Percentiles rank a stretch among this genome's conserved stretches.
Evolutionary conservation across 2,329 filamentous ascomycete species (phyloP).

Genomic region (Aspergillus pseudoglaucus): DNA sequence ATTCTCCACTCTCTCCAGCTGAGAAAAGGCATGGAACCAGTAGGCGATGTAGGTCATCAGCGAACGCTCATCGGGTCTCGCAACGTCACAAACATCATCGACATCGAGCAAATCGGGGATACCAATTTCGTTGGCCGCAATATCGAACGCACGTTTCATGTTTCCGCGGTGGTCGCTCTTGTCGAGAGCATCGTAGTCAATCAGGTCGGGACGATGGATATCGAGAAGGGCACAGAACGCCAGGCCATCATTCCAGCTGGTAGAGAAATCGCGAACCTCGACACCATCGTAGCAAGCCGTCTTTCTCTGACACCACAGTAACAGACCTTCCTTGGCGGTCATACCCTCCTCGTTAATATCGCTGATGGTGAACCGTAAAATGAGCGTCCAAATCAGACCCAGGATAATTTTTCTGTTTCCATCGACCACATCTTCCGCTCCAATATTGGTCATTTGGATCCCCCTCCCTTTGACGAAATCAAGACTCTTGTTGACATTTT

Average conservation of each 20-base stretch:
- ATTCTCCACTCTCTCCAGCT: constrained; percentile 98
- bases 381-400: constrained; percentile 95
- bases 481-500: constrained; percentile 94
- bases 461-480: constrained; percentile 86
- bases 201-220: constrained; percentile 93
- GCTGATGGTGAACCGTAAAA: constrained; percentile 95
- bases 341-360: constrained; percentile 98
- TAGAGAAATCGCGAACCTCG: constrained; percentile 88
- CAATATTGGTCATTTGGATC: constrained; percentile 98
- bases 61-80: constrained; percentile 90
- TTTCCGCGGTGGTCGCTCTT: constrained; percentile 92
- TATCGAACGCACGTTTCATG: constrained; percentile 97
- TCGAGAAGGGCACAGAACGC: constrained; percentile 95
- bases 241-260: constrained; percentile 94
- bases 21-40: constrained; percentile 99
- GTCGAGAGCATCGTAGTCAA: constrained; percentile 91
- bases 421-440: constrained; percentile 95
- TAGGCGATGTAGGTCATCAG: constrained; percentile 99
- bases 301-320: constrained; percentile 97
- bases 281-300: constrained; percentile 98
- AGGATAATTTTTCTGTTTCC: constrained; percentile 97
- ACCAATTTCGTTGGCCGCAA: constrained; percentile 91
- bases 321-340: constrained; percentile 90
- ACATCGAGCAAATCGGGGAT: constrained; percentile 94
- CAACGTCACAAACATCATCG: constrained; percentile 94